Percentiles rank a stretch among this genome's conserved stretches.
phyloP scores from a whole-genome alignment of 2,329 filamentous ascomycete genomes.

The Fusarium pininemorale region DNA sequence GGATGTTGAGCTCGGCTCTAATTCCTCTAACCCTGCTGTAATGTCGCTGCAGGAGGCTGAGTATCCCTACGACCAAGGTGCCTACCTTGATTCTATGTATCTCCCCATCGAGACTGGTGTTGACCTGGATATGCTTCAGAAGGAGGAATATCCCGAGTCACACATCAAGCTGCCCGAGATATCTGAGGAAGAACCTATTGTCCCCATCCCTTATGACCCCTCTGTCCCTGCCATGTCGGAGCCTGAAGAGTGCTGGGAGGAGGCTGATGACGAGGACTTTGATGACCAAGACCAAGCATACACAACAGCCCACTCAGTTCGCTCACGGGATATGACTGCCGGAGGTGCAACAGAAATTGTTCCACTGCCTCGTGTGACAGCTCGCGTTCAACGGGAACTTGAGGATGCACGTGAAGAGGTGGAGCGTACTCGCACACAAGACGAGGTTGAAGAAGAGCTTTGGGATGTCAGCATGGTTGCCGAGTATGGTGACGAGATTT shows the following conservation, averaged over 20 bases:
- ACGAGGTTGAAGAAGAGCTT: slow-evolving; percentile 86
- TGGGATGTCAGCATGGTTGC: slow-evolving; percentile 98
- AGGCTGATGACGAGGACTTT: slow-evolving; percentile 77
- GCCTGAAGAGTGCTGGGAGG: slow-evolving; percentile 79
- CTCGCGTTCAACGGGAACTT: slow-evolving; percentile 77
- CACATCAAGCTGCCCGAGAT: slow-evolving; percentile 45
- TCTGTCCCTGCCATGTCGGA: slow-evolving; percentile 47
- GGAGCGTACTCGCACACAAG: slow-evolving; percentile 71
- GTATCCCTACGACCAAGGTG: slow-evolving; percentile 38
- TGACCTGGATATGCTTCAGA: slow-evolving; percentile 36
- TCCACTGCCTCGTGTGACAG: slow-evolving; percentile 72
- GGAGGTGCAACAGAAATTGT: slow-evolving; percentile 67
- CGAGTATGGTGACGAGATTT: slow-evolving; percentile 96
- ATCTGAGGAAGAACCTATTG: slow-evolving; percentile 43
- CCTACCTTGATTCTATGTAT: slow-evolving; percentile 43
- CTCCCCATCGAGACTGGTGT: slow-evolving; percentile 39
- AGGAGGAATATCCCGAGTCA: slow-evolving; percentile 37
- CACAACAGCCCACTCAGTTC: slow-evolving; percentile 78
- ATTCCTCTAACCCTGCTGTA: slow-evolving; percentile 14
- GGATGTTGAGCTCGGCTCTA: slow-evolving; percentile 23
- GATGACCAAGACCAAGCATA: slow-evolving; percentile 73
- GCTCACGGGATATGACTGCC: slow-evolving; percentile 71
- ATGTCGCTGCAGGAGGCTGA: slow-evolving; percentile 27
- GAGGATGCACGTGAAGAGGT: slow-evolving; percentile 72
- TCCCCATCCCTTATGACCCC: slow-evolving; percentile 33